Base-by-base conservation (phyloP, 208 protist species). In the Trypanosoma avium region DNA sequence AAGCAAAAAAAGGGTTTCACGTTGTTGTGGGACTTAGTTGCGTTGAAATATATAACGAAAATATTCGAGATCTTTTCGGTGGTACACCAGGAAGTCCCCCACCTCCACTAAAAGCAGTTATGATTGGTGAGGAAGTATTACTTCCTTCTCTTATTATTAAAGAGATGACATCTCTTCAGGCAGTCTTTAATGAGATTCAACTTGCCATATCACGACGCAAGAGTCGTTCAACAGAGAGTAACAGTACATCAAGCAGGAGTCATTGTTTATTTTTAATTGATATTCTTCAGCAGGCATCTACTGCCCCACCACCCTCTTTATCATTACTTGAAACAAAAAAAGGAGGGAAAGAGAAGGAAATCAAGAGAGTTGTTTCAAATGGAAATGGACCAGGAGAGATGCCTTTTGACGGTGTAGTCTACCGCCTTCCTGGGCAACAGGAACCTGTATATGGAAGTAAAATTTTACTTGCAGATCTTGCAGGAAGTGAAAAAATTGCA, bases 401-500 rank as follows among this genome's bases (percentile, higher is more conserved):
- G 79, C 78, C 84, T 15, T 94, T 94, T 61, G 77, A 90, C 36
- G 88, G 88, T n/a, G 81, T 69, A 30, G 65, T 86, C 13, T 74
- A 78, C 46, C 73, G 73, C 38, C 32, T 88, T 10, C 75, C 70
- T 0, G 85, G 79, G 1, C 85, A 95, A 73, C 76, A 87, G 70
- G 85, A 95, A 69, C 88, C 81, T 22, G 61, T 93, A 40, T 93
- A 88, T 72, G 49, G 56, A 8, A 92, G 84, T 60, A 92, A 93
- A 61, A 90, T 98, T 24, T 70, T 88, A 24, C 46, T 92, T 10
- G 77, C 82, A 15, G 88, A 94, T 78, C 53, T 94, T 6, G 88
- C 88, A 15, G 88, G 88, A 6, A 78, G 60, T 57, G 88, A 94
- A 49, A 60, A 74, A 10, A 64, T 82, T 29, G 55, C 49, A n/a